Conservation (phyloP, 495 filamentous ascomycete species). For the Corynascus novoguineensis region DNA sequence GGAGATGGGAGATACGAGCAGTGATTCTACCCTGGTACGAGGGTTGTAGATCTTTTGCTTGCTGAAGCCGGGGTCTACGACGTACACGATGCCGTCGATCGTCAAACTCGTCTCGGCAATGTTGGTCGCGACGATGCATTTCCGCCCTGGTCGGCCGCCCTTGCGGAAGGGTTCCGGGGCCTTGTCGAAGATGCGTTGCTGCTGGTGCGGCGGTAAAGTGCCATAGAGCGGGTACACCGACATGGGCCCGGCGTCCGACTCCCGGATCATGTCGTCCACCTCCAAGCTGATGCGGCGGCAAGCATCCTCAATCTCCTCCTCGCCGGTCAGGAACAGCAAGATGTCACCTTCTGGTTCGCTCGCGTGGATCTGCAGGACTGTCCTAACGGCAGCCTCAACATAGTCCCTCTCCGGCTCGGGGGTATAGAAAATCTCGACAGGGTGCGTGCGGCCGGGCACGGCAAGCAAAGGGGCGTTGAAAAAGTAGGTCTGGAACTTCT, state of each 20-base stretch:
- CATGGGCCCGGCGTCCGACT: conserved; percentile 84
- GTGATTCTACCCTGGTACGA: conserved; percentile 88
- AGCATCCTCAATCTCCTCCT: conserved; percentile 98
- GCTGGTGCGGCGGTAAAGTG: conserved; percentile 81
- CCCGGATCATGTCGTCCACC: conserved; percentile 81
- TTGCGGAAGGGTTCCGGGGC: conserved; percentile 66
- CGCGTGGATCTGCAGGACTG: conserved; percentile 93
- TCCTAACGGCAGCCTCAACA: conserved; percentile 88
- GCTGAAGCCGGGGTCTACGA: conserved; percentile 96
- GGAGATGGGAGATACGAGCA: conserved; percentile 92
- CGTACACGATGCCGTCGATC: conserved; percentile 98
- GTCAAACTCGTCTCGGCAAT: conserved; percentile 97
- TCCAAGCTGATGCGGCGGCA: conserved; percentile 86
- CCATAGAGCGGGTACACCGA: conserved; percentile 92
- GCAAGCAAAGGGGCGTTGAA: conserved; percentile 86
- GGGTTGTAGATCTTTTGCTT: conserved; percentile 99
- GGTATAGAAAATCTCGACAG: conserved; percentile 98
- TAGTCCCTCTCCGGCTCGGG: conserved; percentile 95
- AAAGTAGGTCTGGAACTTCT: conserved; percentile 99
- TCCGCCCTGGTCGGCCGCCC: conserved; percentile 84
- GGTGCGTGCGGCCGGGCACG: conserved; percentile 91
- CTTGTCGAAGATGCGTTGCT: conserved; percentile 91
- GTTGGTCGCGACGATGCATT: conserved; percentile 92
- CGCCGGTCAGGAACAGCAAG: conserved; percentile 91
- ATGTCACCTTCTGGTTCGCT: conserved; percentile 92